phyloP scores from a whole-genome alignment of 2,329 filamentous ascomycete species.

The Diaporthe sp. region DNA sequence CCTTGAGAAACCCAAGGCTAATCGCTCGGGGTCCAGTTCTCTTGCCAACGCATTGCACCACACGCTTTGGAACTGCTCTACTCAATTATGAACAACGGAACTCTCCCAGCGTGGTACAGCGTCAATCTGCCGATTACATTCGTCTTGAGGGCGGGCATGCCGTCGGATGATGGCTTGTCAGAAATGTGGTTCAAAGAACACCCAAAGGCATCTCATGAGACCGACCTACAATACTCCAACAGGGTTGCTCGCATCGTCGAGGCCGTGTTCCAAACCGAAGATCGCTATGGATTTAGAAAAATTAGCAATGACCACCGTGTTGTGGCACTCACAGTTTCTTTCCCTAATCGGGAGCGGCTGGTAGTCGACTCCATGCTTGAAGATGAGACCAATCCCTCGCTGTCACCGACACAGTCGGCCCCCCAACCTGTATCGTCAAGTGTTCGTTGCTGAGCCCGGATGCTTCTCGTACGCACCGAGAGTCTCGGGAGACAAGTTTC shows the following conservation, averaged over 20 bases:
- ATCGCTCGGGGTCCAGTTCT: neutral
- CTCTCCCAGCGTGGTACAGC: neutral
- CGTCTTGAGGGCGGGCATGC: neutral
- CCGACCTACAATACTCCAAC: neutral
- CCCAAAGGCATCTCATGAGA: neutral
- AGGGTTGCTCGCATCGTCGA: neutral
- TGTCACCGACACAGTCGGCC: neutral
- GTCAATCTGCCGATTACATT: neutral
- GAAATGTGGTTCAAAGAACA: constrained; percentile 3
- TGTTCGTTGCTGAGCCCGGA: neutral
- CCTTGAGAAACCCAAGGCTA: neutral
- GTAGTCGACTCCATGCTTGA: neutral
- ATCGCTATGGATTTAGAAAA: neutral
- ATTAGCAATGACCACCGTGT: neutral
- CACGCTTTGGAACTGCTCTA: constrained; percentile 2
- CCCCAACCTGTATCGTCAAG: neutral
- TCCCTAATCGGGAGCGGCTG: neutral
- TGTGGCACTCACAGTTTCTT: neutral
- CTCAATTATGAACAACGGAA: constrained; percentile 2
- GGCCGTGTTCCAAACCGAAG: neutral
- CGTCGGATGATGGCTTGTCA: constrained; percentile 12
- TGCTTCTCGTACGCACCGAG: neutral
- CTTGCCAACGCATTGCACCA: neutral
- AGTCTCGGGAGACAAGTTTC: neutral
- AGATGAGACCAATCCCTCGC: neutral